Evolutionary conservation across 1,139 yeast species (phyloP).

Genomic region (Blastobotrys malaysiensis): DNA sequence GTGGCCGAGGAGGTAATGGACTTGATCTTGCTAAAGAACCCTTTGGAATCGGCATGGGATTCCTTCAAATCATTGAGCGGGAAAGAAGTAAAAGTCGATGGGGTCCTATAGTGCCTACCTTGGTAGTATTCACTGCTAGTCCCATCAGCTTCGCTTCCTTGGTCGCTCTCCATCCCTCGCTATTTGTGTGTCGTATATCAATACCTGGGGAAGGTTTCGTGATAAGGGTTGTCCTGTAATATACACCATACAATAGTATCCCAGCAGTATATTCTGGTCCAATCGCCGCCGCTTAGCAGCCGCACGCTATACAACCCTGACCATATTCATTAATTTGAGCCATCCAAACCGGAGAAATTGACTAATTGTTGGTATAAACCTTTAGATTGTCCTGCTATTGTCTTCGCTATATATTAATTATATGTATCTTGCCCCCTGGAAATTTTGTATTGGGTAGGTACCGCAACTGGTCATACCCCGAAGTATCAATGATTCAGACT

Average conservation of each 20-base stretch:
- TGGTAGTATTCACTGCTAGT: background rate
- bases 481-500: no score
- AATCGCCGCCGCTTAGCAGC: background rate
- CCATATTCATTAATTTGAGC: no score
- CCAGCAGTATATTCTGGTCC: background rate
- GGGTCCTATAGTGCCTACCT: background rate
- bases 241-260: background rate
- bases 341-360: no score
- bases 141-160: background rate
- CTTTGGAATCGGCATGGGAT: constrained; percentile 19
- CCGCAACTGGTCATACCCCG: no score
- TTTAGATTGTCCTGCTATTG: no score
- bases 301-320: no score
- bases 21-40: constrained; percentile 24
- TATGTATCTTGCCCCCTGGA: no score
- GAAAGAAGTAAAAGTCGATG: constrained; percentile 23
- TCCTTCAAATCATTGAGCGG: constrained; percentile 27
- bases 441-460: no score
- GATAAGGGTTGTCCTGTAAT: background rate
- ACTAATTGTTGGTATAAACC: no score
- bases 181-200: background rate
- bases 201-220: background rate
- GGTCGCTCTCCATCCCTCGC: background rate
- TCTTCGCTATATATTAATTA: no score
- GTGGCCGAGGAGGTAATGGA: constrained; percentile 28